phyloP scores from a whole-genome alignment of 2,329 filamentous ascomycete genomes.

The Aspergillus sp. region DNA sequence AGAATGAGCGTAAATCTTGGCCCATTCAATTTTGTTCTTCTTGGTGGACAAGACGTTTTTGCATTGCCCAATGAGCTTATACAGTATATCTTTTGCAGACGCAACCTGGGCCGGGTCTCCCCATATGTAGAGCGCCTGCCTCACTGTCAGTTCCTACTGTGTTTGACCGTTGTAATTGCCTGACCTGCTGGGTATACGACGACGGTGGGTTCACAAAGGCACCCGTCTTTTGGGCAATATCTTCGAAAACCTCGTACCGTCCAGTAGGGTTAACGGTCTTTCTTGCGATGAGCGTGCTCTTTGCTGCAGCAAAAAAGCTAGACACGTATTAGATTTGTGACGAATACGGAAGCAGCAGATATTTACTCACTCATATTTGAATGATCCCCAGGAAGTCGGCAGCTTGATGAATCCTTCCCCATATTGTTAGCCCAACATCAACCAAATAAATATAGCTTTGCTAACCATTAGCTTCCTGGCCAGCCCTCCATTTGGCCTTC shows the following conservation, averaged over 20 bases:
- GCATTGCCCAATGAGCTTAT: conserved; percentile 14
- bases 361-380: conserved; percentile 18
- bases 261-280: conserved; percentile 4
- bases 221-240: conserved; percentile 20
- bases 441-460: not conserved
- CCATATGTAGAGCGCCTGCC: conserved; percentile 20
- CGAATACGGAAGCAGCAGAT: not conserved
- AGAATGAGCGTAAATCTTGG: conserved; percentile 20
- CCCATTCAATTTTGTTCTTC: conserved; percentile 14
- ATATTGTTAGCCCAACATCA: not conserved
- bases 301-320: conserved; percentile 18
- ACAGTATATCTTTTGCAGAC: conserved; percentile 15
- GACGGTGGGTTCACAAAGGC: conserved; percentile 21
- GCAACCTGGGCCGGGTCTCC: conserved; percentile 18
- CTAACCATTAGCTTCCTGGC: conserved; percentile 13
- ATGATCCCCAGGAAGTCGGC: conserved; percentile 13
- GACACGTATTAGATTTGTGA: not conserved
- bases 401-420: conserved; percentile 10
- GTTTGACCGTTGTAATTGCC: not conserved
- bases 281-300: conserved; percentile 1
- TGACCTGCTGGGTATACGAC: conserved; percentile 17
- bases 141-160: not conserved
- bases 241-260: conserved; percentile 19
- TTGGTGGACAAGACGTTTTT: conserved; percentile 7
- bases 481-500: conserved; percentile 20